phyloP scores from a whole-genome alignment of 2,329 filamentous ascomycete genomes.

The Pseudocercospora ulei region DNA sequence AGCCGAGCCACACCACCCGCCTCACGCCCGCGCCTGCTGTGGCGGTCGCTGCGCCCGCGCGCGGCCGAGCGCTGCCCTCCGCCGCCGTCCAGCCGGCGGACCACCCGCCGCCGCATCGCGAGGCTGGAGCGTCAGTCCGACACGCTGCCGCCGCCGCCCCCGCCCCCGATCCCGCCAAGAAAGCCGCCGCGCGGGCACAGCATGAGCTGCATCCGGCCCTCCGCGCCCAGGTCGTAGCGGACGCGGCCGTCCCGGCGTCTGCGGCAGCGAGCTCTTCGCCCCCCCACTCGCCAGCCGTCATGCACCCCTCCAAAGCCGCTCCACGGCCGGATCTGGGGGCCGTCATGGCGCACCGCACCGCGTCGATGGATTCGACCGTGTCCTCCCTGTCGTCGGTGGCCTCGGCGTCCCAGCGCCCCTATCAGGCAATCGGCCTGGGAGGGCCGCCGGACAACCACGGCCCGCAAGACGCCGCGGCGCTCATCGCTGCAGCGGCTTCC shows the following conservation, averaged over 20 bases:
- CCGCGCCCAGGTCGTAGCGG: constrained; percentile 20
- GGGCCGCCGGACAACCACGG: constrained; percentile 46
- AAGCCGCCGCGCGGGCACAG: constrained; percentile 18
- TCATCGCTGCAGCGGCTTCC: constrained; percentile 78
- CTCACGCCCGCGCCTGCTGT: constrained; percentile 1
- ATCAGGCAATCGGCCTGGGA: constrained; percentile 41
- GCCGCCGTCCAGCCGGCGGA: too few species aligned
- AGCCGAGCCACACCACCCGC: constrained; percentile 1
- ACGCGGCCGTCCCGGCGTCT: constrained; percentile 15
- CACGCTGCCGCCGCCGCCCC: constrained; percentile 7
- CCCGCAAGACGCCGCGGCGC: constrained; percentile 62
- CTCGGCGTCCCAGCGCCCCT: constrained; percentile 30
- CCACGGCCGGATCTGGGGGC: constrained; percentile 11
- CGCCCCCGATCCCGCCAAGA: constrained; percentile 23
- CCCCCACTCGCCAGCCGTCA: constrained; percentile 19
- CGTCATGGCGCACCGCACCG: constrained; percentile 49
- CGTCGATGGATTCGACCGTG: constrained; percentile 88
- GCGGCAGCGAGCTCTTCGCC: constrained; percentile 24
- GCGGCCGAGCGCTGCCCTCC: background rate
- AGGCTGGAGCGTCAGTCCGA: background rate
- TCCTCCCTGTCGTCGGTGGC: constrained; percentile 46
- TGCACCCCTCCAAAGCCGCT: constrained; percentile 11
- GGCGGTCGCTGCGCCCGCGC: background rate
- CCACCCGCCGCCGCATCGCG: constrained; percentile 4
- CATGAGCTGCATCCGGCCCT: constrained; percentile 24